Percentiles rank a stretch among this genome's conserved stretches.
phyloP scores from a whole-genome alignment of 139 green algal species.

The Pleodorina starrii region DNA sequence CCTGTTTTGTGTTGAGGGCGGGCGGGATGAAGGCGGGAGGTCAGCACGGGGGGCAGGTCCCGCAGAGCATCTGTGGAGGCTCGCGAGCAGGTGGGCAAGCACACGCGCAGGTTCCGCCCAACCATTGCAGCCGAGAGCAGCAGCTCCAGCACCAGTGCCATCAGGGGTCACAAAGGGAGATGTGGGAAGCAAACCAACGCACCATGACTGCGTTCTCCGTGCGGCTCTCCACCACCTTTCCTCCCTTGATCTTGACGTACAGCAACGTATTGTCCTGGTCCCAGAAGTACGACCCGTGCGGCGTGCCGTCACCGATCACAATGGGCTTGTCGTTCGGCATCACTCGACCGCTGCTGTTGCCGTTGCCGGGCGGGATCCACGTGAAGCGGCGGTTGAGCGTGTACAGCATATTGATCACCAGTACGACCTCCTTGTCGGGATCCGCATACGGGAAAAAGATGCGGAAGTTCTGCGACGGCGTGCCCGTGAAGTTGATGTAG shows the following conservation, averaged over 20 bases:
- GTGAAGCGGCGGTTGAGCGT: constrained; percentile 48
- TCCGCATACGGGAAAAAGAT: constrained; percentile 65
- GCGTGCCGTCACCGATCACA: constrained; percentile 39
- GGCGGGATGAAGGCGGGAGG: too few species aligned
- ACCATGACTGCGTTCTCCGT: constrained; percentile 51
- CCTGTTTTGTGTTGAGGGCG: too few species aligned
- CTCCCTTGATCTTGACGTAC: constrained; percentile 55
- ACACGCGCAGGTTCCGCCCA: too few species aligned
- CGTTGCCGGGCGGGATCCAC: background rate
- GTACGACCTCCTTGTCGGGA: constrained; percentile 46
- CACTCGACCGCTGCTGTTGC: constrained; percentile 14
- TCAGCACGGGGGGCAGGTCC: too few species aligned
- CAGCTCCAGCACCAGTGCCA: too few species aligned
- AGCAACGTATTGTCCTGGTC: constrained; percentile 47
- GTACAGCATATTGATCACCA: constrained; percentile 57
- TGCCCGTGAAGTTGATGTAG: constrained; percentile 62
- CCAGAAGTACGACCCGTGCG: constrained; percentile 58
- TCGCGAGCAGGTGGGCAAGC: too few species aligned
- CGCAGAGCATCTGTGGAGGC: too few species aligned
- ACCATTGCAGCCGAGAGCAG: too few species aligned
- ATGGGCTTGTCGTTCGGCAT: constrained; percentile 15
- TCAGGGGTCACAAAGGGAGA: too few species aligned
- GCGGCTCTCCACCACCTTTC: constrained; percentile 49
- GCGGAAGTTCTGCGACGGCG: constrained; percentile 53
- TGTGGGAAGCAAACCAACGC: background rate